Conservation (phyloP, 139 green algal species). For the Chlamydomonas sphaeroides region DNA sequence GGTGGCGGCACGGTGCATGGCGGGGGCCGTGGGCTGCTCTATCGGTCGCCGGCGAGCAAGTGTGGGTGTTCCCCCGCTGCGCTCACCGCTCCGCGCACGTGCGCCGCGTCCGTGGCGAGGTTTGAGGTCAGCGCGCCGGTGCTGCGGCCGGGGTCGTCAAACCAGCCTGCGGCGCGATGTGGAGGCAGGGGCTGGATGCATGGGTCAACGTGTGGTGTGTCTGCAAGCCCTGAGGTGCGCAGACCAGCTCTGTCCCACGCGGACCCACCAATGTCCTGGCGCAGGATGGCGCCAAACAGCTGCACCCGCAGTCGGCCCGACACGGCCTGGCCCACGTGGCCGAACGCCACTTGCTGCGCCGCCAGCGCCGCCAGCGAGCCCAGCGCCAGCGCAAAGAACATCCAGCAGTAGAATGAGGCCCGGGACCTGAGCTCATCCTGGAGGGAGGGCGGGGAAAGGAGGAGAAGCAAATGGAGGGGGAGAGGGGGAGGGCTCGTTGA, state of each 20-base stretch:
- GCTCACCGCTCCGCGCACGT: constrained; percentile 70
- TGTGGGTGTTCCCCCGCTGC: too few relatives aligned
- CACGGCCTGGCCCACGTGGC: constrained; percentile 70
- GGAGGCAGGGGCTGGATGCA: too few relatives aligned
- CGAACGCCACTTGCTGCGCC: constrained; percentile 63
- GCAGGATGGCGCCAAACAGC: constrained; percentile 72
- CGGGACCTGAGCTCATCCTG: constrained; percentile 28
- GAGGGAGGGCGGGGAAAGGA: neutral
- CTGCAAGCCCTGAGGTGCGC: too few relatives aligned
- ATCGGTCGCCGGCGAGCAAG: too few relatives aligned
- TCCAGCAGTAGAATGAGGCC: constrained; percentile 62
- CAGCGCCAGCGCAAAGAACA: constrained; percentile 74
- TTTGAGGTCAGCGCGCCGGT: constrained; percentile 65
- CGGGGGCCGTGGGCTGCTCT: too few relatives aligned
- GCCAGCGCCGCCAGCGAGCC: constrained; percentile 53
- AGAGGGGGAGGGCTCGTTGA: too few relatives aligned
- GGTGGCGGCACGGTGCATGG: too few relatives aligned
- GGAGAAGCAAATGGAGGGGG: too few relatives aligned
- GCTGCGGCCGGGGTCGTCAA: constrained; percentile 62
- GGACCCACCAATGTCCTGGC: constrained; percentile 63
- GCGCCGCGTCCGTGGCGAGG: constrained; percentile 70
- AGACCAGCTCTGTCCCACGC: too few relatives aligned
- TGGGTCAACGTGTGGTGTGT: too few relatives aligned
- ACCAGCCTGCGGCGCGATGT: constrained; percentile 54
- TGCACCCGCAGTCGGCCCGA: constrained; percentile 65